These are phyloP conservation scores for Xylariaceae sp. DNA, from an alignment of 2,329 filamentous ascomycete genomes.

Conservation along the genomic window DNA sequence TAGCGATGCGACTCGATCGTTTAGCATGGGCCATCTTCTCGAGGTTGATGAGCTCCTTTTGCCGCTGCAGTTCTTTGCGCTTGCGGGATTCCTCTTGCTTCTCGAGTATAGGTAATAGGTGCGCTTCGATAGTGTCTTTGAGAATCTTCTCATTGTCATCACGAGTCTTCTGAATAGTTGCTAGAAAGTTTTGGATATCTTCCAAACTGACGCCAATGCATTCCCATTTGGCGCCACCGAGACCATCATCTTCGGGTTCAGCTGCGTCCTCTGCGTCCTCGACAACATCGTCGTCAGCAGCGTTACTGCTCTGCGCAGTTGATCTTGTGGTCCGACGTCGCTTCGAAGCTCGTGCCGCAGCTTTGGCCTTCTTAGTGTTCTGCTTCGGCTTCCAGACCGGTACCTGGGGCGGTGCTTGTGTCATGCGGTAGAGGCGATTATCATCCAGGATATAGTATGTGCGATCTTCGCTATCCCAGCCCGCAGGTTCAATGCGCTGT, in stretches of 20 bases:
- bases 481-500: constrained; percentile 72
- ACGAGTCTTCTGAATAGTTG: constrained; percentile 65
- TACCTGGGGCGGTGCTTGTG: constrained; percentile 62
- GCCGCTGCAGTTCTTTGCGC: constrained; percentile 58
- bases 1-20: constrained; percentile 81
- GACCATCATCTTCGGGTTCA: constrained; percentile 51
- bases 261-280: constrained; percentile 28
- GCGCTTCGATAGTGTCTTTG: constrained; percentile 63
- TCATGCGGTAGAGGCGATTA: constrained; percentile 82
- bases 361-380: constrained; percentile 61
- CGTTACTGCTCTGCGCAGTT: constrained; percentile 38
- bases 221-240: constrained; percentile 81
- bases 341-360: constrained; percentile 63
- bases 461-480: constrained; percentile 83
- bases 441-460: constrained; percentile 90
- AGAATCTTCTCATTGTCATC: constrained; percentile 82
- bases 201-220: constrained; percentile 77
- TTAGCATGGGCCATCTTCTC: constrained; percentile 92
- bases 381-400: constrained; percentile 54
- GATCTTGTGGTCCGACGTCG: constrained; percentile 54
- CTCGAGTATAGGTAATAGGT: constrained; percentile 80
- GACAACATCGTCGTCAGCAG: constrained; percentile 33
- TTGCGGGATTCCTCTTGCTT: constrained; percentile 72
- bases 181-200: constrained; percentile 69
- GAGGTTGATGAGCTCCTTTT: constrained; percentile 74